Evolutionary conservation across 202 grass and related monocot genomes (phyloP).

Genomic region (Alloteropsis angusta): DNA sequence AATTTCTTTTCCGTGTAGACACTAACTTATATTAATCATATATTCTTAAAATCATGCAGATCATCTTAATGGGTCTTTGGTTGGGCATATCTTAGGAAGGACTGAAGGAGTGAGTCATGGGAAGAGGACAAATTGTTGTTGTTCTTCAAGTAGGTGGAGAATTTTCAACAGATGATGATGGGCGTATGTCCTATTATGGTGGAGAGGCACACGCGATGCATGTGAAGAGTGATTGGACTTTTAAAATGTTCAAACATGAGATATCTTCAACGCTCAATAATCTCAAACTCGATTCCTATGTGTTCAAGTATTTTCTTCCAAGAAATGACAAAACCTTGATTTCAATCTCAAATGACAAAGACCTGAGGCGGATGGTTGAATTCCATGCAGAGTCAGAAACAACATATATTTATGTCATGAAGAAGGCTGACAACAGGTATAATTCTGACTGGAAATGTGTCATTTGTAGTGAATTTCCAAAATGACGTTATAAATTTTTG

Average conservation of each 20-base stretch:
- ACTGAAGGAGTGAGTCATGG: not conserved
- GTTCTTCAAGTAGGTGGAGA: slow-evolving; percentile 83
- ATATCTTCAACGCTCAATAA: slow-evolving; percentile 82
- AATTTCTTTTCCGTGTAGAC: not conserved
- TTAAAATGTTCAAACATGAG: slow-evolving; percentile 60
- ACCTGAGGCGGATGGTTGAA: slow-evolving; percentile 80
- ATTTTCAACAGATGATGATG: slow-evolving; percentile 67
- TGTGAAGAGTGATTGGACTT: slow-evolving; percentile 65
- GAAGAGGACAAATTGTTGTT: slow-evolving; percentile 59
- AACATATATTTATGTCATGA: slow-evolving; percentile 79
- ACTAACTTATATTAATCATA: not conserved
- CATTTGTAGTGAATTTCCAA: not conserved
- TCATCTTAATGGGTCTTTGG: not conserved
- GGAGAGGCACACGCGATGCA: slow-evolving; percentile 93
- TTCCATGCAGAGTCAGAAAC: slow-evolving; percentile 78
- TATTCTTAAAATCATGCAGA: not conserved
- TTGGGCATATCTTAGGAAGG: not conserved
- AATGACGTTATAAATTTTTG: slow-evolving; percentile 10
- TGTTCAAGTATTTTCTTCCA: slow-evolving; percentile 95
- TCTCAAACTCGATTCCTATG: slow-evolving; percentile 43
- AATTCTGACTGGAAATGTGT: not conserved
- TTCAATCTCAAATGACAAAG: slow-evolving; percentile 96
- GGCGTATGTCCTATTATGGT: slow-evolving; percentile 72
- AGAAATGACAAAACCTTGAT: slow-evolving; percentile 83
- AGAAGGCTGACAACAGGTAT: slow-evolving; percentile 81